These are phyloP conservation scores for Amanita fuliginea DNA, from an alignment of 768 basidiomycete genomes.

Conservation along the genomic window DNA sequence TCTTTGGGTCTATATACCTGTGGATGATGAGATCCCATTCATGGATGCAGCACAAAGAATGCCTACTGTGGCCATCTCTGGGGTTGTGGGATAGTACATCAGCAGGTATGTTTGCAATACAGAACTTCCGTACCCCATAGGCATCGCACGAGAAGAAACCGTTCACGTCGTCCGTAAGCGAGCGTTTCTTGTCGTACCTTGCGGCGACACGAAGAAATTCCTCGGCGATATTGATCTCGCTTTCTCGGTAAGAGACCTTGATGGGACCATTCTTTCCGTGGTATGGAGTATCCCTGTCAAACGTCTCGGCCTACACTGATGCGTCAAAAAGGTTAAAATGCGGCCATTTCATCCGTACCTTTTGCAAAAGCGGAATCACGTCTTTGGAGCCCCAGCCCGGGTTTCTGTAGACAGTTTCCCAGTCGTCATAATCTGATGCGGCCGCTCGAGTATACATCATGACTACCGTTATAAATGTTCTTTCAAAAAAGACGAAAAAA, in stretches of 20 bases:
- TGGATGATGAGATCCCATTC: not conserved
- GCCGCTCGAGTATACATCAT: conserved; percentile 48
- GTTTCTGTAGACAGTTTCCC: conserved; percentile 40
- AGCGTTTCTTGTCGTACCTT: conserved; percentile 37
- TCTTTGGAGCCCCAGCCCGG: conserved; percentile 50
- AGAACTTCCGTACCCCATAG: conserved; percentile 33
- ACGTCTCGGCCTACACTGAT: conserved; percentile 27
- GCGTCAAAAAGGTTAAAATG: not conserved
- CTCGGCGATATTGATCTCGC: conserved; percentile 26
- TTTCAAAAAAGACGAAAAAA: not conserved
- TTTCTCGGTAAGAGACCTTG: conserved; percentile 32
- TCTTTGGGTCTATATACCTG: conserved; percentile 43
- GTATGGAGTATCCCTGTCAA: conserved; percentile 16
- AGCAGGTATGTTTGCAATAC: not conserved
- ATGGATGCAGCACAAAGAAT: not conserved
- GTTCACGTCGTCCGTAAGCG: conserved; percentile 34
- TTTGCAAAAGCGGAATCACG: conserved; percentile 46
- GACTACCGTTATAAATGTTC: conserved; percentile 17
- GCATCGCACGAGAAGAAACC: conserved; percentile 29
- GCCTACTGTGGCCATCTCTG: conserved; percentile 47
- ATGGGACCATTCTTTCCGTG: conserved; percentile 44
- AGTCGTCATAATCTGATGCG: conserved; percentile 57
- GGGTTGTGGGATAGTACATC: not conserved
- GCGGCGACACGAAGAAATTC: conserved; percentile 36
- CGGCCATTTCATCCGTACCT: conserved; percentile 23